A percentile compares a stretch with the other conserved stretches of the same genome.
These are phyloP conservation scores for Wallacemonas rigidus DNA, from an alignment of 208 protist genomes.

Conservation along the genomic window DNA sequence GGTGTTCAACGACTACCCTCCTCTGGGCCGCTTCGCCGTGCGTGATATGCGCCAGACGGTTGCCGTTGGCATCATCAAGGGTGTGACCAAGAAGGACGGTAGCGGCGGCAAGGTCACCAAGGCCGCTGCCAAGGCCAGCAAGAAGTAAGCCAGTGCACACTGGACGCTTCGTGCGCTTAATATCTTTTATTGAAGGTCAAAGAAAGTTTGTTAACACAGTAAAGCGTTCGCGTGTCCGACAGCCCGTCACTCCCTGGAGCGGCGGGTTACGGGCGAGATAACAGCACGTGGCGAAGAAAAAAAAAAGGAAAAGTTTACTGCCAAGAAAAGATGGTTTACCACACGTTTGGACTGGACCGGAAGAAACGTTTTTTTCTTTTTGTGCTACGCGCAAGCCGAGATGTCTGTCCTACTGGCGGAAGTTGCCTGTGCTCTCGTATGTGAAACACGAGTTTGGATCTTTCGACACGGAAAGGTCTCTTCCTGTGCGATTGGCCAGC, in stretches of 20 bases:
- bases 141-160: constrained; percentile 52
- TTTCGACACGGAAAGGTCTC: no score
- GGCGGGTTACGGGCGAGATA: no score
- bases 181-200: not conserved
- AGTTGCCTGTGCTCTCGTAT: no score
- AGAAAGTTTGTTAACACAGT: no score
- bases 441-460: no score
- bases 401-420: no score
- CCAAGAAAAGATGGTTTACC: not conserved
- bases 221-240: no score
- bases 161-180: not conserved
- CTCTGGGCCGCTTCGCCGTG: constrained; percentile 96
- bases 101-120: constrained; percentile 81
- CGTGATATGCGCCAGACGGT: constrained; percentile 96
- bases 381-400: not conserved
- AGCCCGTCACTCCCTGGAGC: no score
- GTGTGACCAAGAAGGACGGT: constrained; percentile 32
- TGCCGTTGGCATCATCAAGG: constrained; percentile 97
- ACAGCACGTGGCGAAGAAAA: not conserved
- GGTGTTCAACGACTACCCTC: constrained; percentile 93
- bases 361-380: not conserved
- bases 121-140: constrained; percentile 64
- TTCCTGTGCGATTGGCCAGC: no score
- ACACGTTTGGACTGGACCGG: no score
- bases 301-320: not conserved